These are phyloP conservation scores for Gentiana straminea DNA, from an alignment of 257 asterid genomes.

Conservation along the genomic window DNA sequence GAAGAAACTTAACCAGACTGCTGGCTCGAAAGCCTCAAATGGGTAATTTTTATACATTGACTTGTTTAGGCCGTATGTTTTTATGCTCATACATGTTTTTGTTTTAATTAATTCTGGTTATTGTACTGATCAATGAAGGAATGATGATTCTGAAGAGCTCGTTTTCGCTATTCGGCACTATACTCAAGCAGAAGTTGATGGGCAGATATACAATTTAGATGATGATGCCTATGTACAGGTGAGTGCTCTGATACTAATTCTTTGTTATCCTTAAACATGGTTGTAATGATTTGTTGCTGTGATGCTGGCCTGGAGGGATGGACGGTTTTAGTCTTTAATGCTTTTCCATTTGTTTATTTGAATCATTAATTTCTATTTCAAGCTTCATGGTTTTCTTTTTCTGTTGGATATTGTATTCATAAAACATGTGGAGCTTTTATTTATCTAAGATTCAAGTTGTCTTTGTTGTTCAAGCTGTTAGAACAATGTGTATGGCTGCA, in stretches of 20 bases:
- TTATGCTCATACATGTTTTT: neutral
- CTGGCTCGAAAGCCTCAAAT: neutral
- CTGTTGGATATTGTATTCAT: too few relatives aligned
- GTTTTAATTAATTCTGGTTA: neutral
- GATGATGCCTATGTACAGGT: constrained; percentile 72
- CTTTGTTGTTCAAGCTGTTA: too few relatives aligned
- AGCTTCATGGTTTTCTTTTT: too few relatives aligned
- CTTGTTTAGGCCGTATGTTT: neutral
- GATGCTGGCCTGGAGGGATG: too few relatives aligned
- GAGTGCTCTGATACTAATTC: neutral
- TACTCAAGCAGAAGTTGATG: constrained; percentile 40
- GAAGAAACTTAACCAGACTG: neutral
- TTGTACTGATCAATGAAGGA: neutral
- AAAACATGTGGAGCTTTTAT: too few relatives aligned
- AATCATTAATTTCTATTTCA: too few relatives aligned
- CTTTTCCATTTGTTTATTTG: too few relatives aligned
- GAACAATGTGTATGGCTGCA: too few relatives aligned
- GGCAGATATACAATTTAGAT: constrained; percentile 25
- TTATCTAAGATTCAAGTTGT: too few relatives aligned
- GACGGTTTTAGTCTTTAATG: too few relatives aligned
- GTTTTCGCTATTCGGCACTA: constrained; percentile 44
- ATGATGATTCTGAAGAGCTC: constrained; percentile 15
- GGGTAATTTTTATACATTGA: constrained; percentile 1
- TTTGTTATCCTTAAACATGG: too few relatives aligned
- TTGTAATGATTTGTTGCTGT: too few relatives aligned